phyloP scores from a whole-genome alignment of 352 stramenopile genomes.

The Globisporangium yorkense region DNA sequence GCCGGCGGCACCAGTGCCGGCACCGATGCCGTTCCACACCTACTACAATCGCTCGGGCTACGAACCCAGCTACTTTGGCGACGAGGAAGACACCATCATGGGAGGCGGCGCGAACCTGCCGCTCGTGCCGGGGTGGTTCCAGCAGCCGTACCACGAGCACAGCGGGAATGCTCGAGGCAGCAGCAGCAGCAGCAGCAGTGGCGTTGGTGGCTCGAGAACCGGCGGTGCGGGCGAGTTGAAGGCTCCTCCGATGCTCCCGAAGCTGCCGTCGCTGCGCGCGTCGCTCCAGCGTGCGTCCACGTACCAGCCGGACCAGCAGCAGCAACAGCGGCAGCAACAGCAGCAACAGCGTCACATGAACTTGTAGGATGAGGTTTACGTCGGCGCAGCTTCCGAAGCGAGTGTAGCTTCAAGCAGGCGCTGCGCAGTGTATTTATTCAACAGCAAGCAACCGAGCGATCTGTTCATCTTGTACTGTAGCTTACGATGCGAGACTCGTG shows the following conservation, averaged over 20 bases:
- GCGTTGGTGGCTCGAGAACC: background rate
- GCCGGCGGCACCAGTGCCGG: background rate
- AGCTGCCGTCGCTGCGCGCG: constrained; percentile 5
- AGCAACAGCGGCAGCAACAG: background rate
- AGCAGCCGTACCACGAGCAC: background rate
- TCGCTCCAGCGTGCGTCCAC: constrained; percentile 8
- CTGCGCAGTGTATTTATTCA: background rate
- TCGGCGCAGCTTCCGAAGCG: too few species aligned
- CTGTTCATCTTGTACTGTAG: too few species aligned
- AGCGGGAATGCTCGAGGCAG: background rate
- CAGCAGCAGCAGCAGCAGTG: too few species aligned
- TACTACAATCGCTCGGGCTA: background rate
- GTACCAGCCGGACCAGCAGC: constrained; percentile 2
- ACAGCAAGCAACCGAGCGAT: too few species aligned
- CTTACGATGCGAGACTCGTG: too few species aligned
- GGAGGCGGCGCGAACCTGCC: background rate
- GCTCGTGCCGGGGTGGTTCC: background rate
- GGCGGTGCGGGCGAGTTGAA: background rate
- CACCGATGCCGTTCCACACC: background rate
- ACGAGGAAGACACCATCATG: constrained; percentile 1
- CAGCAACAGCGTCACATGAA: background rate
- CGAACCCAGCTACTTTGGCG: background rate
- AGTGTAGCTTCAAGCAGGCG: too few species aligned
- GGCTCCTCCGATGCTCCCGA: background rate
- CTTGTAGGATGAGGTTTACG: background rate